Percentiles rank a stretch among this genome's conserved stretches.
phyloP scores from a whole-genome alignment of 148 eudicot species.

The Polygonum maritimum region DNA sequence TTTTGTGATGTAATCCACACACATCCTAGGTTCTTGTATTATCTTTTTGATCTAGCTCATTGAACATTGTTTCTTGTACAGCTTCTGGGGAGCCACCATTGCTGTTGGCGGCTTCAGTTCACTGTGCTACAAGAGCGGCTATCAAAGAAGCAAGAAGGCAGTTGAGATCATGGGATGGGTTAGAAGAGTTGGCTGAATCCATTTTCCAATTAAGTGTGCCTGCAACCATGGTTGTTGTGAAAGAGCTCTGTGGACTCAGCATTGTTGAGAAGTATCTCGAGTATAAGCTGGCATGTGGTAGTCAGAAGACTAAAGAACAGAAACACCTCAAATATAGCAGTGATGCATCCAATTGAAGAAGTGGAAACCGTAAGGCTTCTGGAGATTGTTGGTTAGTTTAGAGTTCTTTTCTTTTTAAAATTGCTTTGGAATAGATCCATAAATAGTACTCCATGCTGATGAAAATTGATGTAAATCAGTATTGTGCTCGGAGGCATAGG shows the following conservation, averaged over 20 bases:
- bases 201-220: constrained; percentile 70
- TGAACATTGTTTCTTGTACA: constrained; percentile 20
- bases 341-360: background rate
- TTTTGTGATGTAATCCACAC: too few relatives aligned
- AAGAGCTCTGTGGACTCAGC: constrained; percentile 76
- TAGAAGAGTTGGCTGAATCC: constrained; percentile 23
- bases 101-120: constrained; percentile 75
- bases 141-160: constrained; percentile 73
- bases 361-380: background rate
- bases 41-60: background rate
- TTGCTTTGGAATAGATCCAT: background rate
- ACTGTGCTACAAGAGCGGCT: constrained; percentile 85
- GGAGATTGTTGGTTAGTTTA: background rate
- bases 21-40: background rate
- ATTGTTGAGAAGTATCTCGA: constrained; percentile 50
- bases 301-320: background rate
- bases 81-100: constrained; percentile 98
- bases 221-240: constrained; percentile 82
- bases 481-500: too few relatives aligned
- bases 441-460: background rate
- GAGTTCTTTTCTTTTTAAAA: background rate
- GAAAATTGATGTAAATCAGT: too few relatives aligned
- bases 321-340: background rate
- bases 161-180: constrained; percentile 48
- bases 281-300: constrained; percentile 15